Evolutionary conservation across 1,284 basidiomycete genomes (phyloP).

Genomic region (Cryptococcus amylolentus): DNA sequence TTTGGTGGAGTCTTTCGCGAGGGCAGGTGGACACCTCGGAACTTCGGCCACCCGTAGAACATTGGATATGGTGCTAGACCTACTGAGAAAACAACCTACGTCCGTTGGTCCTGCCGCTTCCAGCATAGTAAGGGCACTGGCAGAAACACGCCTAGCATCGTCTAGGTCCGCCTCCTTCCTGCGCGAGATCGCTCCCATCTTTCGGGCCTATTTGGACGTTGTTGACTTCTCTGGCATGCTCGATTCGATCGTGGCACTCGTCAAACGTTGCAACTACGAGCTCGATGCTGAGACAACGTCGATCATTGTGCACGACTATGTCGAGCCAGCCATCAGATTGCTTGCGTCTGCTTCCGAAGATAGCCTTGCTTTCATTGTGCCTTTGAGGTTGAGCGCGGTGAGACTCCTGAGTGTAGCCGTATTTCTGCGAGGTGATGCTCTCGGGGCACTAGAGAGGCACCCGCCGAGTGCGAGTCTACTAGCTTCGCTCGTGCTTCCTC

Average conservation of each 20-base stretch:
- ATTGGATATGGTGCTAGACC: conserved; percentile 59
- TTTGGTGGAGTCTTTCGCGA: conserved; percentile 59
- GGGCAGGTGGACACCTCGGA: conserved; percentile 59
- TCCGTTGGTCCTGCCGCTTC: conserved; percentile 24
- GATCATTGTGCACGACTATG: conserved; percentile 61
- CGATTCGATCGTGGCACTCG: conserved; percentile 57
- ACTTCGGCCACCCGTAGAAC: conserved; percentile 54
- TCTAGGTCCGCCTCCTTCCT: conserved; percentile 57
- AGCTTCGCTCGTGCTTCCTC: conserved; percentile 59
- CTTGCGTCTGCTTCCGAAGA: conserved; percentile 58
- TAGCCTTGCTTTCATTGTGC: conserved; percentile 55
- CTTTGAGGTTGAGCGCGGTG: conserved; percentile 56
- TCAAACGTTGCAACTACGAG: conserved; percentile 54
- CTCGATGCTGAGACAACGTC: conserved; percentile 57
- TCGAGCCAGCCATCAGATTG: conserved; percentile 57
- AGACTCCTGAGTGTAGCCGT: conserved; percentile 57
- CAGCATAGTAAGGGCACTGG: conserved; percentile 28
- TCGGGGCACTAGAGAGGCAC: conserved; percentile 59
- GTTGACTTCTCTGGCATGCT: conserved; percentile 65
- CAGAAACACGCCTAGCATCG: conserved; percentile 28
- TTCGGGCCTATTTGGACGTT: conserved; percentile 55
- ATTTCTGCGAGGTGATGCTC: conserved; percentile 58
- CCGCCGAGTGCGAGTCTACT: conserved; percentile 58
- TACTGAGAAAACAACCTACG: conserved; percentile 52
- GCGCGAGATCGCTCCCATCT: conserved; percentile 59